These are phyloP conservation scores for Apophysomyces trapeziformis DNA, from an alignment of 371 early-diverging fungal species.

Conservation along the genomic window DNA sequence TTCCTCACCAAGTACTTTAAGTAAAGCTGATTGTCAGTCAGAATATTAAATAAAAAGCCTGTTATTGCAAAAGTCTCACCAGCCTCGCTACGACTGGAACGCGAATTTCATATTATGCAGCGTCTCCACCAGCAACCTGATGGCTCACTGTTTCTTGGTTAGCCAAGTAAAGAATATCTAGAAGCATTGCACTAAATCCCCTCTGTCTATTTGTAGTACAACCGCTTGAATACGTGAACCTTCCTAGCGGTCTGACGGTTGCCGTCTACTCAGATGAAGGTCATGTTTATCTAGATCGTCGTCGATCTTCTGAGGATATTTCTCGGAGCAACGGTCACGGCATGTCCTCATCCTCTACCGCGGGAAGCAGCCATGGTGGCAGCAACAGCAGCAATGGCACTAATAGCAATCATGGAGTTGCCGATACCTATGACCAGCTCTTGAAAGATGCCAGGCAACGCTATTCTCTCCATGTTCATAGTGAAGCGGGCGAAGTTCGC, in stretches of 20 bases:
- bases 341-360: too few species aligned
- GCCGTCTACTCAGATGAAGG: slow-evolving; percentile 46
- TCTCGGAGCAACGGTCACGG: too few species aligned
- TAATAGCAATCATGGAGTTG: neutral
- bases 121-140: slow-evolving; percentile 40
- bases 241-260: slow-evolving; percentile 42
- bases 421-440: slow-evolving; percentile 8
- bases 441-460: slow-evolving; percentile 6
- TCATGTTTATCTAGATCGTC: slow-evolving; percentile 20
- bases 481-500: neutral
- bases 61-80: slow-evolving; percentile 47
- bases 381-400: slow-evolving; percentile 4
- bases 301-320: slow-evolving; percentile 14
- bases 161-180: too few species aligned
- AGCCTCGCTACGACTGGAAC: slow-evolving; percentile 42
- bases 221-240: slow-evolving; percentile 42
- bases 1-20: neutral
- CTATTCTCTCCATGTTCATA: slow-evolving; percentile 4
- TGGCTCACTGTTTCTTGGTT: slow-evolving; percentile 25
- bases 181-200: neutral
- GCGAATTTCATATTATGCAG: slow-evolving; percentile 49
- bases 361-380: neutral
- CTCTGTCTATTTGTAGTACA: slow-evolving; percentile 27
- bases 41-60: slow-evolving; percentile 41
- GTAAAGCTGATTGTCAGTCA: slow-evolving; percentile 12